A percentile compares a stretch with the other conserved stretches of the same genome.
Evolutionary conservation across 2,329 filamentous ascomycete species (phyloP).

Genomic region (Stromatinia cepivora): DNA sequence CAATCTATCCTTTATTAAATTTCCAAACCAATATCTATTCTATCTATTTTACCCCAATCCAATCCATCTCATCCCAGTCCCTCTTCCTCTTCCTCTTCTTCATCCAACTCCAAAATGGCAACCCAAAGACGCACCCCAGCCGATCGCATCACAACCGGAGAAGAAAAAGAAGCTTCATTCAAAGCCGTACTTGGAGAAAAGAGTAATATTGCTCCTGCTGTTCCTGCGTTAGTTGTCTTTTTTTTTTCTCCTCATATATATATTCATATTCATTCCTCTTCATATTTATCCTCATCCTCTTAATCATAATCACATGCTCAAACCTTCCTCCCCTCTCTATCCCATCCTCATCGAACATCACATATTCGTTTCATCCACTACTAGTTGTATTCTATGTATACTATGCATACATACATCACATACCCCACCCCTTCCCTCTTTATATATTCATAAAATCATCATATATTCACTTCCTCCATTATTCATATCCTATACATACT

Average conservation of each 20-base stretch:
- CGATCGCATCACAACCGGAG: slow-evolving; percentile 41
- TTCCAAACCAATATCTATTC: slow-evolving; percentile 5
- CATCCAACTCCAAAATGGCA: slow-evolving; percentile 55
- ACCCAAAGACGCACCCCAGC: slow-evolving; percentile 64
- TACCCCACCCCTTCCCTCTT: background rate
- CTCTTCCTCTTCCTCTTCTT: background rate
- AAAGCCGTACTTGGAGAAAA: slow-evolving; percentile 50
- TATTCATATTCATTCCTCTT: too few relatives aligned
- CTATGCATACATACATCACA: too few relatives aligned
- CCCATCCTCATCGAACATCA: too few relatives aligned
- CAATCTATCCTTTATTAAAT: background rate
- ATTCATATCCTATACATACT: too few relatives aligned
- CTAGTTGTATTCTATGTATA: too few relatives aligned
- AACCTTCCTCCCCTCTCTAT: too few relatives aligned
- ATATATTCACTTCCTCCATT: too few relatives aligned
- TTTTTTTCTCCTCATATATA: background rate
- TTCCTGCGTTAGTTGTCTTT: slow-evolving; percentile 62
- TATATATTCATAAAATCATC: too few relatives aligned
- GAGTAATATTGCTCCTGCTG: slow-evolving; percentile 77
- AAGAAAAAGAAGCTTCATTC: slow-evolving; percentile 58
- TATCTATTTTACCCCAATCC: background rate
- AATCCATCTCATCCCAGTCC: too few relatives aligned
- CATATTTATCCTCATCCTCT: background rate
- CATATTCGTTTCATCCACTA: too few relatives aligned
- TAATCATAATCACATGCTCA: background rate